Evolutionary conservation across 345 rosid genomes (phyloP).

Genomic region (Psidium friedrichsthalianum): DNA sequence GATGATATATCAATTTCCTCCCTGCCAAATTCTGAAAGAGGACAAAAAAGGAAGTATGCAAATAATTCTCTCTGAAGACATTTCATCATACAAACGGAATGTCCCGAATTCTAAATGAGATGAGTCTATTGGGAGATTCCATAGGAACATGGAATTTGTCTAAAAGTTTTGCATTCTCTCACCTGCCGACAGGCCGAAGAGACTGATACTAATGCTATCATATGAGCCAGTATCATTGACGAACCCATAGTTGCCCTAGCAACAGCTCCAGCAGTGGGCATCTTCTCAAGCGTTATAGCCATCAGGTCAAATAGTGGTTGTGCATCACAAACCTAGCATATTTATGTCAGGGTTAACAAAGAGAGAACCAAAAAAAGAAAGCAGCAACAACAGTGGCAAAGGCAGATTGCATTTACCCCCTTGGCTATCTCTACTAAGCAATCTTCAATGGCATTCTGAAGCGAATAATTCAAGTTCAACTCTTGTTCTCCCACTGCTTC

Average conservation of each 20-base stretch:
- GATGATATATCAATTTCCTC: background rate
- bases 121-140: background rate
- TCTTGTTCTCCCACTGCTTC: slow-evolving; percentile 65
- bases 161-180: background rate
- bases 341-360: background rate
- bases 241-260: slow-evolving; percentile 76
- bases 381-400: background rate
- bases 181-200: slow-evolving; percentile 63
- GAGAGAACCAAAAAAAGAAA: background rate
- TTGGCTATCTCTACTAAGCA: slow-evolving; percentile 83
- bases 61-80: background rate
- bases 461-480: slow-evolving; percentile 42
- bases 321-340: slow-evolving; percentile 45
- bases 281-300: slow-evolving; percentile 74
- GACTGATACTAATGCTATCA: slow-evolving; percentile 51
- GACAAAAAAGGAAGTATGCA: background rate
- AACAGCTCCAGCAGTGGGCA: slow-evolving; percentile 69
- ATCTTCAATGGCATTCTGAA: slow-evolving; percentile 86
- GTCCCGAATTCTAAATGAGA: background rate
- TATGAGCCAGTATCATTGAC: slow-evolving; percentile 66
- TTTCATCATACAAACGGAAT: background rate
- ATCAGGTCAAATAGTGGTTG: slow-evolving; percentile 61
- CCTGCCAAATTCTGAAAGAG: background rate
- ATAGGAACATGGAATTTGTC: background rate
- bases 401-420: slow-evolving; percentile 38